Conservation (phyloP, 768 basidiomycete genomes). For the Kwoniella bestiolae region DNA sequence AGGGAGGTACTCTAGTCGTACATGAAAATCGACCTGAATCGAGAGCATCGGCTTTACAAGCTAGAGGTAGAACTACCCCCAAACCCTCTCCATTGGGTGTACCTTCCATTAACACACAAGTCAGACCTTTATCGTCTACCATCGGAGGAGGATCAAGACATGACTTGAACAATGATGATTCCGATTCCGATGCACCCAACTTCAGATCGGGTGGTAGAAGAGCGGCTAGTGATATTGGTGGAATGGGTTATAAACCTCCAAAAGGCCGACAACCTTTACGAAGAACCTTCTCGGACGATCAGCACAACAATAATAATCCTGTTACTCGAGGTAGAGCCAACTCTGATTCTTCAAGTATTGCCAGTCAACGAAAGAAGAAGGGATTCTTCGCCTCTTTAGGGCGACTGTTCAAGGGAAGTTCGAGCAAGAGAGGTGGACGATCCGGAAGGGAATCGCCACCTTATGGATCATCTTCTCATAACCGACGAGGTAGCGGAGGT, state of each 20-base stretch:
- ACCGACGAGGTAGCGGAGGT: slow-evolving; percentile 4
- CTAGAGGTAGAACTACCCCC: slow-evolving; percentile 2
- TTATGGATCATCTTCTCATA: slow-evolving; percentile 31
- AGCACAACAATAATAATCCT: slow-evolving; percentile 3
- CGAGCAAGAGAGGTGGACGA: slow-evolving; percentile 28
- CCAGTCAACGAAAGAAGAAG: slow-evolving; percentile 45
- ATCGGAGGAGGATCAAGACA: slow-evolving; percentile 16
- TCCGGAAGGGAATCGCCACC: slow-evolving; percentile 53
- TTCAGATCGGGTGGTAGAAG: slow-evolving; percentile 40
- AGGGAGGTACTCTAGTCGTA: slow-evolving; percentile 44
- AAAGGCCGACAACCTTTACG: slow-evolving; percentile 41
- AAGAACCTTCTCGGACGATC: slow-evolving; percentile 46
- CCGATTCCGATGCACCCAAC: slow-evolving; percentile 23
- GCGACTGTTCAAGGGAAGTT: slow-evolving; percentile 48
- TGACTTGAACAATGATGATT: slow-evolving; percentile 12
- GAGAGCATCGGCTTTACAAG: slow-evolving; percentile 11
- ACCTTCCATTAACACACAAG: slow-evolving; percentile 38
- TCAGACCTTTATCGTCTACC: slow-evolving; percentile 34
- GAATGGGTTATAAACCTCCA: slow-evolving; percentile 46
- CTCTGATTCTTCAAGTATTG: slow-evolving; percentile 49
- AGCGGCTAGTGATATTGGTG: slow-evolving; percentile 53
- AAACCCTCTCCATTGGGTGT: slow-evolving; percentile 46
- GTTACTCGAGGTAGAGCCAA: slow-evolving; percentile 1
- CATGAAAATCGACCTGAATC: slow-evolving; percentile 53
- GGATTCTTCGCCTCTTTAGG: slow-evolving; percentile 54